Base-by-base conservation (phyloP, 108 stramenopile genomes). In the Cyclotella cryptica region DNA sequence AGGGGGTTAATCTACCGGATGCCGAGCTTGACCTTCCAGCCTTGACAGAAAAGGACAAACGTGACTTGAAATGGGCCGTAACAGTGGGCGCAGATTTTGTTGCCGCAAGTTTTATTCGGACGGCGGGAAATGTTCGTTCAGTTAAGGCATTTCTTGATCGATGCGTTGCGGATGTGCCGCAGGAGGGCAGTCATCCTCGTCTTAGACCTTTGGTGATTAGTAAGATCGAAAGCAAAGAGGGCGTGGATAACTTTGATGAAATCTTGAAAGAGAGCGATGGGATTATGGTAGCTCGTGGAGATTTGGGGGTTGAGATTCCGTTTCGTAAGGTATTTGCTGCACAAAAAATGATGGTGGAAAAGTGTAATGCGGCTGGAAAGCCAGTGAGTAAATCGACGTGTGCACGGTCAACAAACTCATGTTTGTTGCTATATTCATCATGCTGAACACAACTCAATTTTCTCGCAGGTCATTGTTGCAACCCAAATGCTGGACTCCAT, bases 401-500 rank as follows among this genome's bases (percentile, higher is more conserved):
- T 88, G 72, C 90, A 26, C n/a, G 12, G 22, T 57, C 24, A 21
- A 21, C 1, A 26, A 26, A 12, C 1, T 26, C 12, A 57, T 22
- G 22, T 26, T 21, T 12, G 1, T 3, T 57, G 5, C n/a, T 22
- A 21, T 57, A 24, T 5, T 57, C 24, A 24, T 26, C 3, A 12
- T 22, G n/a, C 8, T 12, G 21, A 22, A 57, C 55, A 24, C 1
- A 3, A 5, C 24, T 21, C 21, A 12, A 12, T 22, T n/a, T 57
- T 17, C n/a, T 24, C 11, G 24, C 8, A 92, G 22, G 93, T 94
- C 14, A 89, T 97, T 77, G 92, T 90, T 15, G 96, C 96, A 13
- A 97, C 96, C 52, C 96, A 96, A 80, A 93, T 95, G 94, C 81
- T 96, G 40, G 95, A 96, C 62, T 87, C 85, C 26, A 97, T 97